These are phyloP conservation scores for Albatrellus sp. DNA, from an alignment of 1,284 basidiomycete species.

Conservation along the genomic window DNA sequence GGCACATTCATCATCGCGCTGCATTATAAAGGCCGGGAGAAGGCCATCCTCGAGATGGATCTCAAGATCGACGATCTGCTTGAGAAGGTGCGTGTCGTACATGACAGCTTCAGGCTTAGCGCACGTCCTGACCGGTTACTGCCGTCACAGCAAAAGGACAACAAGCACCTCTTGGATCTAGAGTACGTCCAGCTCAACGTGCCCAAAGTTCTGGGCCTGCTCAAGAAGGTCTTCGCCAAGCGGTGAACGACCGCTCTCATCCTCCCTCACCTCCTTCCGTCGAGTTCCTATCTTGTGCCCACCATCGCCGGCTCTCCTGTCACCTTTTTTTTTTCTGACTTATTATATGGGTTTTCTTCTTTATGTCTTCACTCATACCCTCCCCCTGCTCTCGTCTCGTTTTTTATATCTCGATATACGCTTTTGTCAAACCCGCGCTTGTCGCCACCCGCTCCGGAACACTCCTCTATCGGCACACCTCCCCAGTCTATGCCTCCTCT, in stretches of 20 bases:
- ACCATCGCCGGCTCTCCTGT: constrained; percentile 2
- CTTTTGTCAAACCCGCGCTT: too few relatives aligned
- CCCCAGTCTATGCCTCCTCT: too few relatives aligned
- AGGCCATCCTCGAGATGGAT: constrained; percentile 99
- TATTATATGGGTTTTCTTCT: constrained; percentile 5
- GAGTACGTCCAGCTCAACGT: constrained; percentile 98
- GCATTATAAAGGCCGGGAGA: constrained; percentile 98
- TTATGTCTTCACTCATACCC: background rate
- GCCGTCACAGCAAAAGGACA: constrained; percentile 83
- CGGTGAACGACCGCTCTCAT: constrained; percentile 36
- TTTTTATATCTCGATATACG: too few relatives aligned
- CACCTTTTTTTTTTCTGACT: background rate
- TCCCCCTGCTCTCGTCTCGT: background rate
- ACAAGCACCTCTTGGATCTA: constrained; percentile 88
- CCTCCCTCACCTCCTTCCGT: background rate
- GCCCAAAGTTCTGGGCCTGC: constrained; percentile 80
- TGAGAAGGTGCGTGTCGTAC: constrained; percentile 62
- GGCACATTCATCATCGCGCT: constrained; percentile 98
- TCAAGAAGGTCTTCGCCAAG: constrained; percentile 87
- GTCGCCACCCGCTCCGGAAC: too few relatives aligned
- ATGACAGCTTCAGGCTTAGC: background rate
- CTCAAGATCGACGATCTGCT: constrained; percentile 97
- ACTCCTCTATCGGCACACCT: too few relatives aligned
- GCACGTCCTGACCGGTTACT: constrained; percentile 8
- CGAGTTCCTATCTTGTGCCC: constrained; percentile 5